A percentile compares a stretch with the other conserved stretches of the same genome.
These are phyloP conservation scores for Lactifluus piperatus DNA, from an alignment of 768 basidiomycete genomes.

Conservation along the genomic window DNA sequence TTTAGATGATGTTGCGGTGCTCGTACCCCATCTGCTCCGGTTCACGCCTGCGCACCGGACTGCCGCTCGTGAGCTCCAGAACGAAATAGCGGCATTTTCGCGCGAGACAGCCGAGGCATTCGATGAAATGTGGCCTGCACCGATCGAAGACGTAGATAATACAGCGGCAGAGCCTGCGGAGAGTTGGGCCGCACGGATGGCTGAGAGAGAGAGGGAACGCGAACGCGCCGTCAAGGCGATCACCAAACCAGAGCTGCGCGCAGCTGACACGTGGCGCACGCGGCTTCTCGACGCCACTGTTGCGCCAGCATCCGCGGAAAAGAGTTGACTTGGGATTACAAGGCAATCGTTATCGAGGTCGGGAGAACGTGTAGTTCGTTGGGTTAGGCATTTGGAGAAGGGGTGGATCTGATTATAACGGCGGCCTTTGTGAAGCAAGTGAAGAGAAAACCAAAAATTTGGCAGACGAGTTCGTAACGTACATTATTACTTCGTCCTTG, in stretches of 20 bases:
- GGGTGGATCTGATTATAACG: no score
- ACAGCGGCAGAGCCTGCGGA: conserved; percentile 15
- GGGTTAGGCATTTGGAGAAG: background rate
- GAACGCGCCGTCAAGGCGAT: conserved; percentile 15
- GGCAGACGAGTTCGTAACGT: no score
- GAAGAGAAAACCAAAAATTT: no score
- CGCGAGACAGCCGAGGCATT: conserved; percentile 45
- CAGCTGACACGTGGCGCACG: conserved; percentile 8
- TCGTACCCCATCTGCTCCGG: conserved; percentile 72
- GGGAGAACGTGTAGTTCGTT: background rate
- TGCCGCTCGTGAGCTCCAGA: conserved; percentile 61
- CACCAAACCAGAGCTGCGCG: conserved; percentile 15
- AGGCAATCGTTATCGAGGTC: background rate
- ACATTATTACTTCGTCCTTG: background rate
- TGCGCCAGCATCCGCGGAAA: background rate
- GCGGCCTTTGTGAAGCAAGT: background rate
- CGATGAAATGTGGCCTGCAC: conserved; percentile 57
- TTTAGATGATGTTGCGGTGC: conserved; percentile 53
- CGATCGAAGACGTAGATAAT: conserved; percentile 29
- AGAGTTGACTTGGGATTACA: background rate
- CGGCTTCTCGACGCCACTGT: conserved; percentile 1
- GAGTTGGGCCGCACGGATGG: conserved; percentile 20
- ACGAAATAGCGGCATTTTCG: conserved; percentile 48
- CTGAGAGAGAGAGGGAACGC: conserved; percentile 14
- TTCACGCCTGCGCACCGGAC: conserved; percentile 56